A percentile compares a stretch with the other conserved stretches of the same genome.
Evolutionary conservation across 805 yeast genomes (phyloP).

Genomic region (Candida sakaeoensis): DNA sequence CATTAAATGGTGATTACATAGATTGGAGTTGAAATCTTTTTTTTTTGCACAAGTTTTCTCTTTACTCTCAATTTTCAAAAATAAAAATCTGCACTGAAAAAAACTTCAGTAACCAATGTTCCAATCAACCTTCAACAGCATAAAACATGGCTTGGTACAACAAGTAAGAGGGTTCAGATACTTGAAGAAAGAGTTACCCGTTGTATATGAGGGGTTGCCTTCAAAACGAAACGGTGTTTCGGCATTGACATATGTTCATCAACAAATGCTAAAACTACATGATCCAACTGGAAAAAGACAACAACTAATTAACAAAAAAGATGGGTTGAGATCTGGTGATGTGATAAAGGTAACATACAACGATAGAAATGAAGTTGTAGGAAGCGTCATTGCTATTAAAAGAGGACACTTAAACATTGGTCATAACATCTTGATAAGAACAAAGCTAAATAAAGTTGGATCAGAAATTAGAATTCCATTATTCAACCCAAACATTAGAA

Average conservation of each 20-base stretch:
- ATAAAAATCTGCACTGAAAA: neutral
- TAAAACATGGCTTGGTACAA: conserved; percentile 2
- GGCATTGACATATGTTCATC: conserved; percentile 43
- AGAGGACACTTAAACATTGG: conserved; percentile 59
- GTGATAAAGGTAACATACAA: conserved; percentile 70
- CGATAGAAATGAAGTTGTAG: conserved; percentile 66
- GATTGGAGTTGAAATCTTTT: too few relatives aligned
- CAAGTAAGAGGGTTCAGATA: conserved; percentile 18
- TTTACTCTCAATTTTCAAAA: too few relatives aligned
- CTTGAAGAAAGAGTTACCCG: conserved; percentile 17
- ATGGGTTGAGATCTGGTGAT: conserved; percentile 73
- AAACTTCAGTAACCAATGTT: conserved; percentile 2
- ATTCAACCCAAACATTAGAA: conserved; percentile 72
- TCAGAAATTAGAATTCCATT: conserved; percentile 80
- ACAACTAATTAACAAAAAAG: conserved; percentile 24
- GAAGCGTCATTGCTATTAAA: conserved; percentile 75
- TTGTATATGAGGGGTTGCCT: conserved; percentile 52
- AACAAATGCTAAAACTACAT: conserved; percentile 51
- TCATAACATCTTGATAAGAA: conserved; percentile 76
- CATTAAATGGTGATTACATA: too few relatives aligned
- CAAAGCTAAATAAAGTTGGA: conserved; percentile 77
- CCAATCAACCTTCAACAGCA: neutral
- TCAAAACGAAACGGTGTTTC: conserved; percentile 43
- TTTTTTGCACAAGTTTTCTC: too few relatives aligned
- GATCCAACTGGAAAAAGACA: conserved; percentile 63